Evolutionary conservation across 2,329 filamentous ascomycete genomes (phyloP).

Genomic region (Aspergillus candidus): DNA sequence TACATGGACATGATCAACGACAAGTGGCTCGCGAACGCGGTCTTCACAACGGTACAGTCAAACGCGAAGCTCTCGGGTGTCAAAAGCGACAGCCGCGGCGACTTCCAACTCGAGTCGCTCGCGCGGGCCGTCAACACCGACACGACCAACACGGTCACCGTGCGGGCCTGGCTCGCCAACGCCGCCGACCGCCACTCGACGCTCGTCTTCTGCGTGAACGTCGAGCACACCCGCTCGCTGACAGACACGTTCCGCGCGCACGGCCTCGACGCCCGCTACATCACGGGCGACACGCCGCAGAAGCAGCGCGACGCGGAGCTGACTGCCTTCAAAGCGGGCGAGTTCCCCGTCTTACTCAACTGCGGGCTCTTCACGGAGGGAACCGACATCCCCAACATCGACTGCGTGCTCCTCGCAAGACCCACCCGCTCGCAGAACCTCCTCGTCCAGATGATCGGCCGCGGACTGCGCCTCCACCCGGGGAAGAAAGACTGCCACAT

Average conservation of each 20-base stretch:
- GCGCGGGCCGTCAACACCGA: constrained; percentile 77
- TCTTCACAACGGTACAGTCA: constrained; percentile 87
- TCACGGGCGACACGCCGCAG: constrained; percentile 75
- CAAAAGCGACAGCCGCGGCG: constrained; percentile 58
- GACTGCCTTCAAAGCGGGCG: constrained; percentile 65
- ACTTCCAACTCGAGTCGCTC: constrained; percentile 73
- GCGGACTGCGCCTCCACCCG: constrained; percentile 76
- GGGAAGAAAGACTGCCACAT: constrained; percentile 86
- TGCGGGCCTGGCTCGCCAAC: constrained; percentile 78
- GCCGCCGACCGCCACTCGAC: constrained; percentile 72
- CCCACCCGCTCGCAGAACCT: constrained; percentile 91
- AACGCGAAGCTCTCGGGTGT: constrained; percentile 72
- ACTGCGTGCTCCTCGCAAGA: constrained; percentile 81
- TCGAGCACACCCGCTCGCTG: constrained; percentile 70
- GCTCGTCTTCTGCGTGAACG: constrained; percentile 87
- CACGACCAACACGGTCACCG: constrained; percentile 73
- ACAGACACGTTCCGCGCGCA: constrained; percentile 68
- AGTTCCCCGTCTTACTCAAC: constrained; percentile 85
- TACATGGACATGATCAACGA: constrained; percentile 78
- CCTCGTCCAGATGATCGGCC: constrained; percentile 94
- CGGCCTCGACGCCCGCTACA: constrained; percentile 75
- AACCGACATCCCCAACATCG: constrained; percentile 95
- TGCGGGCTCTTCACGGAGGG: constrained; percentile 97
- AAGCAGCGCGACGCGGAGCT: constrained; percentile 63
- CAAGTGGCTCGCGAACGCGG: constrained; percentile 85